Evolutionary conservation across 805 yeast species (phyloP).

Genomic region (Nakazawaea pomicola): DNA sequence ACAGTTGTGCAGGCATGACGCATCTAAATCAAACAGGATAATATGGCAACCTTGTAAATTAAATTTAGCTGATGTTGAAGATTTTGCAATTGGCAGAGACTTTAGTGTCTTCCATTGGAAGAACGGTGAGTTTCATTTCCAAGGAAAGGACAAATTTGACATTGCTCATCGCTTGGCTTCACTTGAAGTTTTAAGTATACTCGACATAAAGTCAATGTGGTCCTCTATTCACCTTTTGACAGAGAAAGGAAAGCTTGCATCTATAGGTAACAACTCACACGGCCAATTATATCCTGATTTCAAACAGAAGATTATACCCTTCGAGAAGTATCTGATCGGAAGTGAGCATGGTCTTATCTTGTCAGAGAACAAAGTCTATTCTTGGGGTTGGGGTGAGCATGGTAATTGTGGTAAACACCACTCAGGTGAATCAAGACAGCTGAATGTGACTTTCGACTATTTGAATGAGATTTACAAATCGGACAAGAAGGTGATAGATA

Average conservation of each 20-base stretch:
- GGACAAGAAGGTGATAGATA: slow-evolving; percentile 19
- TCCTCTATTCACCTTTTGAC: slow-evolving; percentile 62
- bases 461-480: slow-evolving; percentile 30
- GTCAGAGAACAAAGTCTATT: slow-evolving; percentile 33
- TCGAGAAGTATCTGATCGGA: slow-evolving; percentile 46
- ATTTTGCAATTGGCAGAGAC: slow-evolving; percentile 49
- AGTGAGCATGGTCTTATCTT: slow-evolving; percentile 79
- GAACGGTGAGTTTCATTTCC: slow-evolving; percentile 13
- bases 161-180: slow-evolving; percentile 12
- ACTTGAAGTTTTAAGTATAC: slow-evolving; percentile 8
- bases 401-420: slow-evolving; percentile 75
- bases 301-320: slow-evolving; percentile 8
- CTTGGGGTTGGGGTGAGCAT: slow-evolving; percentile 99
- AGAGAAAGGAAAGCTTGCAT: slow-evolving; percentile 19
- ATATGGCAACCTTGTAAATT: slow-evolving; percentile 21
- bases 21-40: slow-evolving; percentile 14
- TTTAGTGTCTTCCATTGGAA: slow-evolving; percentile 36
- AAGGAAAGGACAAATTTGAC: slow-evolving; percentile 31
- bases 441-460: slow-evolving; percentile 31
- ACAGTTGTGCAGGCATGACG: slow-evolving; percentile 33
- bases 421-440: slow-evolving; percentile 13
- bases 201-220: slow-evolving; percentile 62
- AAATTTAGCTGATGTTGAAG: slow-evolving; percentile 11
- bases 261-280: slow-evolving; percentile 75
- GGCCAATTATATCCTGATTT: slow-evolving; percentile 49